Evolutionary conservation across 441 rosid species (phyloP).

Genomic region (Erysimum pusillum): DNA sequence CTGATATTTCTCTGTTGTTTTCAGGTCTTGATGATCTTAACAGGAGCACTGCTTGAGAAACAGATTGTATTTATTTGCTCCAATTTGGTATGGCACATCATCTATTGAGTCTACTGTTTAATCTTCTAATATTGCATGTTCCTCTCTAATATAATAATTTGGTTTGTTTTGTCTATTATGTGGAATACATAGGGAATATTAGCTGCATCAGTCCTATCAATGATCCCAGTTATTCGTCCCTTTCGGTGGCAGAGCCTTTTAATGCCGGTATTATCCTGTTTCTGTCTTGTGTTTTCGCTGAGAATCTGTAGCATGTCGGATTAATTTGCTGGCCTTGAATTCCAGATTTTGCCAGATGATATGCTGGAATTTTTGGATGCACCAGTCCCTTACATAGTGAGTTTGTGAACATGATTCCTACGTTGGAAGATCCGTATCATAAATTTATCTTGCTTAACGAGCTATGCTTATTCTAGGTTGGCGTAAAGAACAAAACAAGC

Average conservation of each 20-base stretch:
- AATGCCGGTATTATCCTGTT: slow-evolving; percentile 76
- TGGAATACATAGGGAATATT: slow-evolving; percentile 74
- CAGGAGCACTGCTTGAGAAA: slow-evolving; percentile 93
- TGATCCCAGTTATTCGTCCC: slow-evolving; percentile 87
- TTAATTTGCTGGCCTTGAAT: slow-evolving; percentile 44
- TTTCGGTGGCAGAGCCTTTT: slow-evolving; percentile 97
- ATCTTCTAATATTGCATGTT: slow-evolving; percentile 18
- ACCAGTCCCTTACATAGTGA: slow-evolving; percentile 82
- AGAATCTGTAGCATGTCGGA: slow-evolving; percentile 10
- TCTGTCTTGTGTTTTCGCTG: slow-evolving; percentile 22
- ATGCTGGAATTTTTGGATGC: slow-evolving; percentile 86
- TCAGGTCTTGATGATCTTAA: slow-evolving; percentile 84
- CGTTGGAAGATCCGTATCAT: slow-evolving; percentile 8
- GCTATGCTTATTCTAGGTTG: slow-evolving; percentile 66
- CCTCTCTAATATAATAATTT: slow-evolving; percentile 14
- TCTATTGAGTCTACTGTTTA: slow-evolving; percentile 6
- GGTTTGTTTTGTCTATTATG: slow-evolving; percentile 1
- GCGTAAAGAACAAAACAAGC: slow-evolving; percentile 87
- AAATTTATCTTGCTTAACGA: slow-evolving; percentile 1
- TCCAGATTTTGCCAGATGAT: slow-evolving; percentile 82
- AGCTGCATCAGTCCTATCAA: slow-evolving; percentile 84
- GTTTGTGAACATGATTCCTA: slow-evolving; percentile 42
- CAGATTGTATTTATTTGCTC: slow-evolving; percentile 91
- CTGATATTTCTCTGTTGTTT: slow-evolving; percentile 32
- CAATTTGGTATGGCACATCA: slow-evolving; percentile 69